These are phyloP conservation scores for Fusarium burgessii DNA, from an alignment of 2,329 filamentous ascomycete species.

Conservation along the genomic window DNA sequence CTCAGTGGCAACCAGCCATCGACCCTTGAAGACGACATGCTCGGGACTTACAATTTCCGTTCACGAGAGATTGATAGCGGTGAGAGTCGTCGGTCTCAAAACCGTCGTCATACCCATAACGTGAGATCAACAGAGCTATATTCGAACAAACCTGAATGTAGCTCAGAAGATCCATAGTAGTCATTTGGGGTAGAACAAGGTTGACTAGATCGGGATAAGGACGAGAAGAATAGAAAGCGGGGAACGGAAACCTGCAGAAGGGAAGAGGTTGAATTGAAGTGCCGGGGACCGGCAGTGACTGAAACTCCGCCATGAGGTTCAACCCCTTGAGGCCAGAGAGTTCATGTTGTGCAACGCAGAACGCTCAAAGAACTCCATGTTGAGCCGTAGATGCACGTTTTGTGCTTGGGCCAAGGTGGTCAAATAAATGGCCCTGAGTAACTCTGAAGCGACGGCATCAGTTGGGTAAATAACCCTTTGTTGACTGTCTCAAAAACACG, in stretches of 20 bases:
- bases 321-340: conserved; percentile 4
- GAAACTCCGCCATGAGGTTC: not conserved
- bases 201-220: conserved; percentile 2
- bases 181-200: not conserved
- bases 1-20: conserved; percentile 18
- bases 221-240: not conserved
- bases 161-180: not conserved
- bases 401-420: not conserved
- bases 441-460: not conserved
- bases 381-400: conserved; percentile 2
- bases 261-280: conserved; percentile 6
- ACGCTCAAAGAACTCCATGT: conserved; percentile 4
- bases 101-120: not conserved
- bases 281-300: conserved; percentile 19
- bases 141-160: not conserved
- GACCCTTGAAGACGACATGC: not conserved
- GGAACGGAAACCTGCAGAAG: conserved; percentile 4
- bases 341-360: conserved; percentile 4
- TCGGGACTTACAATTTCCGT: not conserved
- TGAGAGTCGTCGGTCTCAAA: conserved; percentile 5
- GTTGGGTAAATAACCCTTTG: not conserved
- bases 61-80: conserved; percentile 4
- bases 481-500: not conserved
- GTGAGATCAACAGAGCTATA: not conserved
- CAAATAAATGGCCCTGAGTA: conserved; percentile 1